Evolutionary conservation across 169 alveolate species (phyloP), one percentile per base, ranked within the genome.

Genomic region (Cryptosporidium parvum): DNA sequence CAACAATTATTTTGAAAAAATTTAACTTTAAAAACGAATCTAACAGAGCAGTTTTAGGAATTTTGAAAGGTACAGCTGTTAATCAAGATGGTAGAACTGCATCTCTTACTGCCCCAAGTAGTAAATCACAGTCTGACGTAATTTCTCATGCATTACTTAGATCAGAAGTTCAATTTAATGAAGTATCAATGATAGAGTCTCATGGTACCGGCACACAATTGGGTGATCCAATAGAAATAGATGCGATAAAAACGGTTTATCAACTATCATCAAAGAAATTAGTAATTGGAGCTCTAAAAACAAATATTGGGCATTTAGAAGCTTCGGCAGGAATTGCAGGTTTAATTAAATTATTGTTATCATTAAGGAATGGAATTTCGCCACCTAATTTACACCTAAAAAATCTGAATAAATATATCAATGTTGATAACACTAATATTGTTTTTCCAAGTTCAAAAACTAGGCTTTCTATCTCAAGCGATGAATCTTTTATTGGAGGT

Each of bases 281-380:
- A 52, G 91, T 85, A 21, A 72, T 93, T 62, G 94, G 94, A 9
- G 91, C 93, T 42, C 71, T 93, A 53, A 93, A 93, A 65, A 85
- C 94, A 33, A 93, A 93, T 70, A 92, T 93, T 52, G 96, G 94
- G 0, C 94, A 93, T 33, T 56, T 93, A 69, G 93, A 92, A 58
- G 94, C 93, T 10, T 68, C 94, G n/a, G 94, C 94, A 42, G 94
- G 94, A 33, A 91, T 91, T 68, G 93, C 94, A 31, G 93, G 91
- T 9, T 86, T 92, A 31, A 86, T 91, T 26, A 92, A 92, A 89
- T 91, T 56, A 52, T 75, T 93, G 45, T 86, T 92, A 39, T 91
- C 92, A 61, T 70, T 92, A 35, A 86, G 86, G 18, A 67, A 85
- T 16, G 93, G 93, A 44, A 85, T 73, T 65, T 48, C 91, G 29